Evolutionary conservation across 805 yeast genomes (phyloP).

Genomic region (Novakomyces olei): DNA sequence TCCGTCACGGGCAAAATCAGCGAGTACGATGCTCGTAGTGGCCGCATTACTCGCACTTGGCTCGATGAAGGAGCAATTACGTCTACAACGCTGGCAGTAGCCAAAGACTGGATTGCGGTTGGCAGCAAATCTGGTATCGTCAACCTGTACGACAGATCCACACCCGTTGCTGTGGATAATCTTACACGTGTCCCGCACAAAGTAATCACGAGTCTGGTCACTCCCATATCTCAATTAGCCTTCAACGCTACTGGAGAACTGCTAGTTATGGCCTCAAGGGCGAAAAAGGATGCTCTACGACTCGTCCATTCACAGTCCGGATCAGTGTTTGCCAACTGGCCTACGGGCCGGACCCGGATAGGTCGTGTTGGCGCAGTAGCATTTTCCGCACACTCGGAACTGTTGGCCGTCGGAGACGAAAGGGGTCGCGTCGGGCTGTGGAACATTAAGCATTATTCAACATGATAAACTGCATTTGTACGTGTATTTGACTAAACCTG

Average conservation of each 20-base stretch:
- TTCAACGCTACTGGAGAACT: slow-evolving; percentile 81
- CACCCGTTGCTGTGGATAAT: slow-evolving; percentile 32
- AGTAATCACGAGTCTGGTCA: too few relatives aligned
- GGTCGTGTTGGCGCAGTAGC: slow-evolving; percentile 73
- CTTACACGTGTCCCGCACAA: slow-evolving; percentile 61
- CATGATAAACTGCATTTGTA: too few relatives aligned
- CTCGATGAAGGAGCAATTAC: slow-evolving; percentile 57
- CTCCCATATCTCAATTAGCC: slow-evolving; percentile 17
- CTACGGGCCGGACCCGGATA: slow-evolving; percentile 85
- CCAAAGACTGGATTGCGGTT: slow-evolving; percentile 62
- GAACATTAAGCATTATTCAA: slow-evolving; percentile 75
- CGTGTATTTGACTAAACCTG: too few relatives aligned
- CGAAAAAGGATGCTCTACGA: slow-evolving; percentile 64
- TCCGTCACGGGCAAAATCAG: slow-evolving; percentile 70
- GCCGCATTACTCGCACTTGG: slow-evolving; percentile 47
- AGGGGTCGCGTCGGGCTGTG: slow-evolving; percentile 77
- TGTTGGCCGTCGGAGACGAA: slow-evolving; percentile 77
- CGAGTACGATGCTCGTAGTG: slow-evolving; percentile 44
- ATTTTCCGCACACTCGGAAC: slow-evolving; percentile 61
- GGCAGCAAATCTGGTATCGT: slow-evolving; percentile 83
- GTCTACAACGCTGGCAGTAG: slow-evolving; percentile 34
- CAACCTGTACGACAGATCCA: slow-evolving; percentile 47
- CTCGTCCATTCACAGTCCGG: slow-evolving; percentile 74
- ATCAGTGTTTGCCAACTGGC: slow-evolving; percentile 84
- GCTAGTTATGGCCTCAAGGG: slow-evolving; percentile 64